Conservation (phyloP, 73 alveolate genomes). For the Paramecium pentaurelia region DNA sequence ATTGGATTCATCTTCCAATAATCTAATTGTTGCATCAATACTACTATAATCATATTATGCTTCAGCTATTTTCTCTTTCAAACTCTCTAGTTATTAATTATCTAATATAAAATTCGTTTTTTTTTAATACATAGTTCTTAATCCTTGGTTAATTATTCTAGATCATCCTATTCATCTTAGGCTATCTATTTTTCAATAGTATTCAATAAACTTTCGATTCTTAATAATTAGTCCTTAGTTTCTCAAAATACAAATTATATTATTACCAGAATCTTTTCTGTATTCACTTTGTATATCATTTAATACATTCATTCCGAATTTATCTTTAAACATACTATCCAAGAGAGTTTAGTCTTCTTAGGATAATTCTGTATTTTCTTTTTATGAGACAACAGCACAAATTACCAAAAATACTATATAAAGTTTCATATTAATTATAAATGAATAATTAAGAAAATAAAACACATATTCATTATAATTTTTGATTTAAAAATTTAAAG, state of each 20-base stretch:
- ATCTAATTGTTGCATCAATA: not conserved
- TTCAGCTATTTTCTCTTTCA: not conserved
- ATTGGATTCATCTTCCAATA: not conserved
- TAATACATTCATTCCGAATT: not conserved
- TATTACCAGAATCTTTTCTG: not conserved
- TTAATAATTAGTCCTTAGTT: not conserved
- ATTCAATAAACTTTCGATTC: not conserved
- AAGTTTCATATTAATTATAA: not conserved
- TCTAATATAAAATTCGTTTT: not conserved
- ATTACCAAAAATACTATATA: not conserved
- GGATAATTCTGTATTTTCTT: not conserved
- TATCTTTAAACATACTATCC: not conserved
- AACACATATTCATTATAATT: too few species aligned
- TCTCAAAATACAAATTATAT: not conserved
- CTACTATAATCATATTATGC: not conserved
- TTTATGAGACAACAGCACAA: not conserved
- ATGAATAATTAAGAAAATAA: too few species aligned
- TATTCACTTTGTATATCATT: constrained; percentile 13
- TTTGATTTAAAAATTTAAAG: too few species aligned
- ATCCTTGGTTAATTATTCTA: not conserved
- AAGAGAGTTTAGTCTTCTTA: not conserved
- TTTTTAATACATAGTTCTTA: constrained; percentile 1
- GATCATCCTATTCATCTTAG: not conserved
- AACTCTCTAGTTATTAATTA: not conserved
- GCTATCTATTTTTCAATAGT: not conserved